Base-by-base conservation (phyloP, 2,329 filamentous ascomycete species). In the Boeremia lycopersici region DNA sequence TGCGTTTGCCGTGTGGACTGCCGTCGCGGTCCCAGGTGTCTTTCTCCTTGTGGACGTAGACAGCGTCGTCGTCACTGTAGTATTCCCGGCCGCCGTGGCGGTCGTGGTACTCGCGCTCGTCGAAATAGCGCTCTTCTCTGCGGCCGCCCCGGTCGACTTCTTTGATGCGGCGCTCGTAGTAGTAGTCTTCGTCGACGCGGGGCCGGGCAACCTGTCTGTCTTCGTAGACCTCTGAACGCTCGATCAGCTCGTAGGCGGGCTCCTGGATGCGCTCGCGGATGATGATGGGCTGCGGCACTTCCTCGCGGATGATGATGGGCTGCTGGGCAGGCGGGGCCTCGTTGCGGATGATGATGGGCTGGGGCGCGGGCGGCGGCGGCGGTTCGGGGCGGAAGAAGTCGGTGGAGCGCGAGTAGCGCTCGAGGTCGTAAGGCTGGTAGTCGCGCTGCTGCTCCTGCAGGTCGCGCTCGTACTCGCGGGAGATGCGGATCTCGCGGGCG, bases 51-150 rank as follows among this genome's bases (percentile, higher is more conserved):
- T 81, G 81, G 33, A 85, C 76, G 62, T 86, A 85, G 49, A 86
- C 82, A 65, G 83, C 81, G 63, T 85, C 85, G 58, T 87, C 84
- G 64, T 87, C 85, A 62, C 84, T 84, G 67, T 83, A 85, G 58
- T 78, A 79, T 42, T 78, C 76, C 39, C 75, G 75, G 25, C 77
- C 75, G 34, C 70, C 74, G 53, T 78, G 63, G 23, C 72, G 72
- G 41, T 73, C 76, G 44, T 78, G 69, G 39, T 72, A 70, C 42
- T 75, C 70, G 43, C 72, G 68, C 50, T 76, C 73, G 46, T 76
- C 72, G 30, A 70, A 62, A 53, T 69, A 71, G 11, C 63, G 57
- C 45, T 74, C 65, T 3, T 77, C 75, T 48, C 73, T 72, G 53
- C 75, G 71, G 57, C 76, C 74, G 48, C 74, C 78, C 26, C 81